These are phyloP conservation scores for Corymbia maculata DNA, from an alignment of 345 rosid species.

Conservation along the genomic window DNA sequence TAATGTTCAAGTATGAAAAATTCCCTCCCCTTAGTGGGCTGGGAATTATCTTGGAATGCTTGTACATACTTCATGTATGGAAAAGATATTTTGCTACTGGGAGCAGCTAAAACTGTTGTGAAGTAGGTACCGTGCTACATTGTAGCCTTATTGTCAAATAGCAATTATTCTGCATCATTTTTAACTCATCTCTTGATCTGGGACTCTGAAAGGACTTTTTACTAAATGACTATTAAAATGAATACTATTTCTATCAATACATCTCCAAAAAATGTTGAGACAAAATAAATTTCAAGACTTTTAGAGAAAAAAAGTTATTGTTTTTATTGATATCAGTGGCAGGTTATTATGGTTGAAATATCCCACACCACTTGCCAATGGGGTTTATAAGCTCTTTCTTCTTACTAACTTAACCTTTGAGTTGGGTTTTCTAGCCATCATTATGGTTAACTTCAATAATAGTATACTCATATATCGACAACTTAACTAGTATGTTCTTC, in stretches of 20 bases:
- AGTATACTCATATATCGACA: no score
- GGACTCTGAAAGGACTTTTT: neutral
- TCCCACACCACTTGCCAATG: neutral
- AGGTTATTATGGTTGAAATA: neutral
- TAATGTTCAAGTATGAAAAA: neutral
- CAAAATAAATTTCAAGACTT: neutral
- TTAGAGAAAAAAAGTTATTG: neutral
- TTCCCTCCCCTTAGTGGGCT: neutral
- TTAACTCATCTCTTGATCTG: neutral
- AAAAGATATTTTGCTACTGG: neutral
- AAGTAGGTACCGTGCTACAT: neutral
- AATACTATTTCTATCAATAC: no score
- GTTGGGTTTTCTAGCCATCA: no score
- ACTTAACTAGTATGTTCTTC: no score
- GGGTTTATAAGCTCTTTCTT: neutral
- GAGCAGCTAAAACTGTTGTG: neutral
- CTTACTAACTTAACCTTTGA: fast-evolving
- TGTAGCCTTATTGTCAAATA: neutral
- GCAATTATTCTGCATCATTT: no score
- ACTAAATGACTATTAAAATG: neutral
- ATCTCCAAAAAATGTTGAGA: neutral
- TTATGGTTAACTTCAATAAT: no score
- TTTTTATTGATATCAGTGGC: fast-evolving
- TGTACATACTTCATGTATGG: neutral
- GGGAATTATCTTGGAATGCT: neutral